Conservation (phyloP, 2,329 filamentous ascomycete genomes). For the Monilinia vaccinii-corymbosi region DNA sequence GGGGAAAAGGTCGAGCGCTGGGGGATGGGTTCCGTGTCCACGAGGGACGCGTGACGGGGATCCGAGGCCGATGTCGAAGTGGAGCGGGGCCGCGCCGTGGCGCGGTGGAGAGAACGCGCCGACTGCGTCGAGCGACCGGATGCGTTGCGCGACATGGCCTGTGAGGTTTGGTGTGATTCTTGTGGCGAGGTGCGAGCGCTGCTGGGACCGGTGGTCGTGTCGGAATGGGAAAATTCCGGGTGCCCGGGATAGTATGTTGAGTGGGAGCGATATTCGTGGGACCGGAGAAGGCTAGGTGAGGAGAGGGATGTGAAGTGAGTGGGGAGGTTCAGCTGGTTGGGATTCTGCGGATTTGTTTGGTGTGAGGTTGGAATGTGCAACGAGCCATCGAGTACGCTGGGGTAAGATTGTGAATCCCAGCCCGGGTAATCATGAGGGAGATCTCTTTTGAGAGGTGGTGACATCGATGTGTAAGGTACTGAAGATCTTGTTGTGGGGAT, state of each 20-base stretch:
- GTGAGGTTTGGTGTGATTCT: conserved; percentile 38
- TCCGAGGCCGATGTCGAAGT: neutral
- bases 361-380: neutral
- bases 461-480: neutral
- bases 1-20: conserved; percentile 22
- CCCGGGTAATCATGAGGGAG: conserved; percentile 14
- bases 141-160: conserved; percentile 41
- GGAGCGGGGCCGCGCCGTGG: neutral
- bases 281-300: conserved; percentile 13
- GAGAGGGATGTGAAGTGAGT: conserved; percentile 8
- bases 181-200: conserved; percentile 29
- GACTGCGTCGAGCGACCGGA: conserved; percentile 34
- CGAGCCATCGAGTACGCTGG: conserved; percentile 11
- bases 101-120: conserved; percentile 6
- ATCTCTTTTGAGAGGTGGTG: conserved; percentile 2
- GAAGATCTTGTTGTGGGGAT: conserved; percentile 17
- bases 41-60: conserved; percentile 16
- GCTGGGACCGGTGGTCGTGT: neutral
- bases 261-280: conserved; percentile 2
- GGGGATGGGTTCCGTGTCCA: conserved; percentile 26
- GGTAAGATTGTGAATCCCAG: conserved; percentile 17
- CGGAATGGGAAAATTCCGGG: conserved; percentile 34
- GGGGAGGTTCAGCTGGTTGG: conserved; percentile 7
- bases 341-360: conserved; percentile 6
- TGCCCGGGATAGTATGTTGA: conserved; percentile 22